These are phyloP conservation scores for Polyporus tsugae DNA, from an alignment of 1,284 basidiomycete species.

Conservation along the genomic window DNA sequence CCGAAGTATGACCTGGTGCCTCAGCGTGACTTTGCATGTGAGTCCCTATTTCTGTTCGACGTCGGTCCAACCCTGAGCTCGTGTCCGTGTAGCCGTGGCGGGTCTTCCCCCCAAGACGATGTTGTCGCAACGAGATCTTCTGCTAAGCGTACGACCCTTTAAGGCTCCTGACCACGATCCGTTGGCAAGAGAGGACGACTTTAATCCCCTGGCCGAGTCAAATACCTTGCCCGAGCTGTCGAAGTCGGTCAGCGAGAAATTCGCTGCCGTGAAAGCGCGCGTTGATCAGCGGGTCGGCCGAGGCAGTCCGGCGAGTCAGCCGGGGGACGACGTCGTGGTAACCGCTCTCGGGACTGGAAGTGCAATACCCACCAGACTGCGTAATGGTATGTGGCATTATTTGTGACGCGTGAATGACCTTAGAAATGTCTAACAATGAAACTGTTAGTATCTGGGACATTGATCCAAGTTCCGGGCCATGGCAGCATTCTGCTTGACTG, in stretches of 20 bases:
- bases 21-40: conserved; percentile 51
- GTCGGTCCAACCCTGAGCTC: neutral
- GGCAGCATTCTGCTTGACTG: conserved; percentile 87
- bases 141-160: conserved; percentile 57
- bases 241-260: conserved; percentile 42
- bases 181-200: conserved; percentile 50
- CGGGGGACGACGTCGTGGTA: conserved; percentile 74
- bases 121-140: conserved; percentile 50
- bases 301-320: conserved; percentile 33
- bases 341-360: conserved; percentile 91
- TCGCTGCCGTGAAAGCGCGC: conserved; percentile 21
- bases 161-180: conserved; percentile 48
- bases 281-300: conserved; percentile 18
- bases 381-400: conserved; percentile 70
- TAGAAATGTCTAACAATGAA: conserved; percentile 6
- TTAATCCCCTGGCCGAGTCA: conserved; percentile 50
- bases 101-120: conserved; percentile 56
- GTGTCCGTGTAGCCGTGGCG: conserved; percentile 47
- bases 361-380: conserved; percentile 83
- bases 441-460: conserved; percentile 74
- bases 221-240: conserved; percentile 43
- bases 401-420: neutral
- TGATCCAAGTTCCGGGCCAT: conserved; percentile 72
- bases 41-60: conserved; percentile 10
- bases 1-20: conserved; percentile 61